These are phyloP conservation scores for Actinomucor elegans DNA, from an alignment of 371 early-diverging fungal genomes.

Conservation along the genomic window DNA sequence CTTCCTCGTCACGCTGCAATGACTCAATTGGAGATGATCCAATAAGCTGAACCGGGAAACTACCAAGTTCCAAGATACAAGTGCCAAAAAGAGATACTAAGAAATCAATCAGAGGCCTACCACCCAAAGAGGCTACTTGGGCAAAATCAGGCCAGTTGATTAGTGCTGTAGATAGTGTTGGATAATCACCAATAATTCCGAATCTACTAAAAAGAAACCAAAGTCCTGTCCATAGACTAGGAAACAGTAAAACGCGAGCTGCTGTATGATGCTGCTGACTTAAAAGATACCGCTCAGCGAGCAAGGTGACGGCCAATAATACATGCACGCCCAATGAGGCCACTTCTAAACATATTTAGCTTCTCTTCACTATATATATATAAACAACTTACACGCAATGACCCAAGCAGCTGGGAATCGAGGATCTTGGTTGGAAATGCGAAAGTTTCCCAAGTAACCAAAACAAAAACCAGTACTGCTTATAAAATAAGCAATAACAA, in stretches of 20 bases:
- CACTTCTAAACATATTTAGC: neutral
- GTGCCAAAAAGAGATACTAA: slow-evolving; percentile 29
- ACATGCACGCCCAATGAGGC: neutral
- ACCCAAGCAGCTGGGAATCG: slow-evolving; percentile 14
- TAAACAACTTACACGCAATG: slow-evolving; percentile 15
- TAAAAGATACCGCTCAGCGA: slow-evolving; percentile 14
- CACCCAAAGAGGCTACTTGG: slow-evolving; percentile 28
- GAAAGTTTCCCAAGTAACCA: slow-evolving; percentile 23
- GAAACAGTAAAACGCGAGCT: slow-evolving; percentile 28
- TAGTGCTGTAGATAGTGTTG: slow-evolving; percentile 16
- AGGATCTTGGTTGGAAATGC: neutral
- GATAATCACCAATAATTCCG: slow-evolving; percentile 28
- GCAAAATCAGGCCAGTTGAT: slow-evolving; percentile 30
- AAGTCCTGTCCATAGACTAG: slow-evolving; percentile 27
- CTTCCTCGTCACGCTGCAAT: neutral
- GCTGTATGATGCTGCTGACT: neutral
- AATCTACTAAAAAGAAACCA: slow-evolving; percentile 19
- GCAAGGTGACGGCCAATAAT: neutral
- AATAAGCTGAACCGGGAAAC: neutral
- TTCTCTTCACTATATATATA: neutral
- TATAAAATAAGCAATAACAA: slow-evolving; percentile 9
- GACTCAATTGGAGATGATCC: neutral
- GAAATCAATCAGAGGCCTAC: slow-evolving; percentile 34
- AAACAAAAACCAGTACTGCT: slow-evolving; percentile 12
- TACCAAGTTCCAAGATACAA: slow-evolving; percentile 17